Evolutionary conservation across 805 yeast genomes (phyloP), one percentile per base, ranked within the genome.

Genomic region (Metschnikowia koreensis): DNA sequence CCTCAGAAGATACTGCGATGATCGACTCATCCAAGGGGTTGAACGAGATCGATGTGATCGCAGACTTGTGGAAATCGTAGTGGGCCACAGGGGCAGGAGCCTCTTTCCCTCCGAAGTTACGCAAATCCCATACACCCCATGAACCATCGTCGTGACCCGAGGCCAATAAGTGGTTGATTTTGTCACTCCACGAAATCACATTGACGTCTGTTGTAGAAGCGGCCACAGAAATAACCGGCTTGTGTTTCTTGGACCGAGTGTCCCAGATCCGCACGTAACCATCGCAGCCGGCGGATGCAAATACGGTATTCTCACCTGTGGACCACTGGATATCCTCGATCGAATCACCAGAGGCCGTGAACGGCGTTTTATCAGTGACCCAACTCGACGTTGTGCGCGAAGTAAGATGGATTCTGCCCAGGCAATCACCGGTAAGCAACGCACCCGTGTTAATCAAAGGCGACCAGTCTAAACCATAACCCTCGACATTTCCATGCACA

Each of bases 291-390:
- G 87, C 93, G 22, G 96, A 82, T n/a, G 97, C 96, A 67, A 94
- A 94, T 31, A 94, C 99, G 0, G 97, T 90, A 56, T 80, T 81
- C 67, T 94, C 98, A 5, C 92, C 82, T 48, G 86, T 87, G 11
- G 97, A 89, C 97, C 98, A 94, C 70, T 94, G 98, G 52, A 94
- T 82, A 66, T 94, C 99, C 72, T 94, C 99, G 53, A 94, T 86
- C n/a, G 94, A 87, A 38, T 87, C 75, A 50, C 83, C 80, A 26
- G 81, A 77, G 55, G 86, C 84, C 52, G 74, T 77, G 69, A 83
- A 94, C 33, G 97, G 89, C 10, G 84, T 81, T 62, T 84, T 83
- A 61, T 93, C 97, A 2, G 98, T 91, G 43, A 77, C 74, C 97
- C 97, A 94, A 57, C 77, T 81, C 33, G 86, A 78, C 5, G 87